Base-by-base conservation (phyloP, 371 early-diverging fungal genomes). In the Syncephalastrum sp. region DNA sequence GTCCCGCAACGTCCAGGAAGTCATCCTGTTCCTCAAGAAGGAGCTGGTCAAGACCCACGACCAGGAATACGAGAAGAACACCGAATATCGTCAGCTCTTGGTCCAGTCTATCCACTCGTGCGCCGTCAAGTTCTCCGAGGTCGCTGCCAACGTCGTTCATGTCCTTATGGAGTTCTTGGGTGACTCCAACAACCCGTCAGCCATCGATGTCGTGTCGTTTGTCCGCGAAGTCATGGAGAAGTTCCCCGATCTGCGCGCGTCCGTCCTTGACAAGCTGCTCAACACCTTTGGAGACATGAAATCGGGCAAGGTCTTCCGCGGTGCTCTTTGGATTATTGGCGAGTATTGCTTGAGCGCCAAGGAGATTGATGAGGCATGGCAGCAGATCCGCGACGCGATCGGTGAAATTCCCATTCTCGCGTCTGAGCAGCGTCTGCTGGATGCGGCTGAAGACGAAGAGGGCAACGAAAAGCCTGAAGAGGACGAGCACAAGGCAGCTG, bases 281-380 rank as follows among this genome's bases (percentile, higher is more conserved):
- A 86, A 89, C 49, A 83, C 90, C 12, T 94, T 98, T 68, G 68
- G 70, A 46, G 93, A 95, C 47, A 90, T 99, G 79, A 94, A 93
- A 70, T 90, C 92, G 4, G 94, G 97, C 60, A 89, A 96, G 70
- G 98, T 98, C 6, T 88, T 97, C 72, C 90, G 99, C 57, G 95
- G 96, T 33, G 97, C 95, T 15, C 86, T 99, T 54, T 96, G 97
- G 94, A 93, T 99, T 61, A 82, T 99, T 59, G 95, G 96, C 53
- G 97, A 96, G 77, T 96, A 95, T 69, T 88, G 92, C 51, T 69
- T 84, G 60, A 84, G 82, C 53, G 64, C 60, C 7, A 64, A 80
- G 54, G 91, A 90, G 60, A 94, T 96, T 63, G 93, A 94, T 65
- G 81, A 78, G 6, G 88, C 92, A 38, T 88, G 94, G 88, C 79